Evolutionary conservation across 225 moss, liverwort and hornwort genomes (phyloP), one percentile per base, ranked within the genome.

Genomic region (Marchantia paleacea): DNA sequence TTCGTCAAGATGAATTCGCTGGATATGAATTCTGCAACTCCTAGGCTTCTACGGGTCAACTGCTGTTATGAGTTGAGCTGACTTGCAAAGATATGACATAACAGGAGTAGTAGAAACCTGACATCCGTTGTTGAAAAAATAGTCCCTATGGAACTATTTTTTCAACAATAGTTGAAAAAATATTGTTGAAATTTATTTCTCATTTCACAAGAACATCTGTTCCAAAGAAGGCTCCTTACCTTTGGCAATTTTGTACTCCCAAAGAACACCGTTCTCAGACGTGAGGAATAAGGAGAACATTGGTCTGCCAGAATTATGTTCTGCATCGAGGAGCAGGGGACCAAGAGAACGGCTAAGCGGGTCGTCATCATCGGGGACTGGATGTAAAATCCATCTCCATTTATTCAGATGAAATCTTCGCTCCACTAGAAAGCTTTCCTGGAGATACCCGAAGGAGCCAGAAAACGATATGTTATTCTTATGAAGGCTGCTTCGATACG

Each of bases 331-430:
- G 16, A 60, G 52, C 61, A 72, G 72, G 47, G 87, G 84, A 64
- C 87, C 87, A 22, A 87, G 82, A 26, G 87, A 84, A 20, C 65
- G 80, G 73, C 87, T 87, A 53, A 87, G 72, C 10, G 60, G 76
- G 39, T 84, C 87, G 30, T 84, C 82, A 29, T 82, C 84, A n/a
- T 87, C 87, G 26, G 87, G 79, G 55, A 79, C 67, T 62, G 84
- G 84, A 74, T 87, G 87, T 72, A 87, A 55, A 76, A 87, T 81
- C 87, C 87, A 87, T 65, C 87, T 71, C 87, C 87, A 87, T 62
- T 87, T 87, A 69, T 81, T 87, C 28, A 84, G 84, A 52, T 87
- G 87, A 62, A 87, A 87, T 76, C 87, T 83, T 65, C 87, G 75
- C 76, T 87, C 87, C 6, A 87, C 87, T 30, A 87, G 53, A 19